Percentiles rank a stretch among this genome's conserved stretches.
Conservation (phyloP, 345 rosid genomes). For the Lepidium aucheri region DNA sequence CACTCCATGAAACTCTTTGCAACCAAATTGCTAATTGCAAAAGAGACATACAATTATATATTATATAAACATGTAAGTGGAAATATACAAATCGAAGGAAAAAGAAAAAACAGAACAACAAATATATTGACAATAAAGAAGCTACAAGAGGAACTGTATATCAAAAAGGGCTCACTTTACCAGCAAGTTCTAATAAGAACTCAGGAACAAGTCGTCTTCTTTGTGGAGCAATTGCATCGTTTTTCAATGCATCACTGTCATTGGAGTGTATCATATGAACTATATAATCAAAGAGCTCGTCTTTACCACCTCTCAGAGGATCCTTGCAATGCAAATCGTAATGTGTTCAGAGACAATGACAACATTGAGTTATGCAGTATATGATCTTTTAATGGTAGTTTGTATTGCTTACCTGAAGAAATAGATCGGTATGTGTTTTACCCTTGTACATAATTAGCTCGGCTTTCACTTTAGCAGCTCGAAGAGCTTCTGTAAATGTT, state of each 20-base stretch:
- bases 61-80: too few species aligned
- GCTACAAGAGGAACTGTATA: neutral
- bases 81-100: neutral
- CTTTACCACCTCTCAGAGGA: constrained; percentile 93
- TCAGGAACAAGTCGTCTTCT: constrained; percentile 84
- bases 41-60: too few species aligned
- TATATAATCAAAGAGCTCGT: constrained; percentile 63
- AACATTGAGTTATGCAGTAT: neutral
- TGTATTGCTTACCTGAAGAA: constrained; percentile 66
- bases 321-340: constrained; percentile 41
- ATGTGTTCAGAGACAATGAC: neutral
- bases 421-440: constrained; percentile 88
- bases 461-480: constrained; percentile 47
- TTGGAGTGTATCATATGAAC: constrained; percentile 55
- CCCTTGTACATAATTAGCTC: constrained; percentile 58
- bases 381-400: neutral
- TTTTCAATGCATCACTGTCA: constrained; percentile 53
- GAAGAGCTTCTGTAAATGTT: constrained; percentile 53
- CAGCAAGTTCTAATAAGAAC: constrained; percentile 55
- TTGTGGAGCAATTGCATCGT: constrained; percentile 54
- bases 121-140: neutral
- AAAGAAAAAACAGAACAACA: neutral
- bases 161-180: constrained; percentile 73
- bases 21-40: too few species aligned
- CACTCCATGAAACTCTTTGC: too few species aligned